A percentile compares a stretch with the other conserved stretches of the same genome.
phyloP scores from a whole-genome alignment of 2,329 filamentous ascomycete species.

The Stenocarpella maydis region DNA sequence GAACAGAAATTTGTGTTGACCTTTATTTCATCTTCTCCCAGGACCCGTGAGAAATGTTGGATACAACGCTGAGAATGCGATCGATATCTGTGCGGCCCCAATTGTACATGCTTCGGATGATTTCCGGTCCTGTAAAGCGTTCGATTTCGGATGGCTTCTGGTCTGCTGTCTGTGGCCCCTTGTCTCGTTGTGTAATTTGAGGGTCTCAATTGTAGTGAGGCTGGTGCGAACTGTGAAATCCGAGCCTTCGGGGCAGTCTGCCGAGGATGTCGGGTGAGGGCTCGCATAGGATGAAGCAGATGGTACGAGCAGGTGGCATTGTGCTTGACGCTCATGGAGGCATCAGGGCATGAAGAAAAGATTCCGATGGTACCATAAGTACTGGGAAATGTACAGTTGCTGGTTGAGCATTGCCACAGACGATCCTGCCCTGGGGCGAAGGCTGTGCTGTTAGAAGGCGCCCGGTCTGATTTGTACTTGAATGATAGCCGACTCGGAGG shows the following conservation, averaged over 20 bases:
- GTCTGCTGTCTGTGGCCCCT: no score
- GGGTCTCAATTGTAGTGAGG: fast-evolving
- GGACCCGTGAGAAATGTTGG: not conserved
- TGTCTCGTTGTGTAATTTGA: not conserved
- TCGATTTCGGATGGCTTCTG: no score
- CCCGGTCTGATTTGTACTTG: no score
- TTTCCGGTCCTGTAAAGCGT: not conserved
- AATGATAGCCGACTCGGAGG: no score
- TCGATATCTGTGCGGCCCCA: not conserved
- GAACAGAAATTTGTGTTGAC: not conserved
- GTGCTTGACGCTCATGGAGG: fast-evolving
- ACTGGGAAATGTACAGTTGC: not conserved
- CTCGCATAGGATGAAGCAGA: not conserved
- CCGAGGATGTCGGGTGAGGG: not conserved
- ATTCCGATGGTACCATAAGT: not conserved
- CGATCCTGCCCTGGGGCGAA: not conserved
- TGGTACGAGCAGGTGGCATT: not conserved
- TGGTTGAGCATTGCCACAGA: not conserved
- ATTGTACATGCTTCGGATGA: not conserved
- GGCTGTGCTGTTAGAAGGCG: no score
- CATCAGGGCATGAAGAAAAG: not conserved
- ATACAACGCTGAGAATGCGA: not conserved
- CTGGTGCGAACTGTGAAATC: not conserved
- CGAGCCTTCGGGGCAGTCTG: not conserved
- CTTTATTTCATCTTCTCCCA: not conserved